Base-by-base conservation (phyloP, 768 basidiomycete genomes). In the Lactifluus pinguis region DNA sequence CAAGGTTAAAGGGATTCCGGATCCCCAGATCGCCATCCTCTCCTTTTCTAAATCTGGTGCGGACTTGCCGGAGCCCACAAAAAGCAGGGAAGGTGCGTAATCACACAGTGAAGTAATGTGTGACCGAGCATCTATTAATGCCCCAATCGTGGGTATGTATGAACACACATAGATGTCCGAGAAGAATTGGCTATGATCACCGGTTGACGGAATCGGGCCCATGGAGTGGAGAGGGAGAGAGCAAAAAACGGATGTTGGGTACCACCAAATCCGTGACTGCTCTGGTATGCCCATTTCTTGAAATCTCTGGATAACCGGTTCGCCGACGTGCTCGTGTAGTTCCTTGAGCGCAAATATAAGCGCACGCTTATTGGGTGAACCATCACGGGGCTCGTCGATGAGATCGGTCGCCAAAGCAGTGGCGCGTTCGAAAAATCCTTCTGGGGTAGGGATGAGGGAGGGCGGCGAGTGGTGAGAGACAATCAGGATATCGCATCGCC, bases 181-280 rank as follows among this genome's bases (percentile, higher is more conserved):
- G 21, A 64, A 39, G 25, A 52, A 42, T 36, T 4, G 50, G 2
- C 51, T 42, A 6, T n/a, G 29, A 13, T 11, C 11, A 11, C 34
- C 41, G 6, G 34, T 44, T 15, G 45, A 44, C 9, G 47, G 38
- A 21, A 62, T 53, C 36, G 58, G 45, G 0, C 60, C 62, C 34
- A 62, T 62, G 9, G 64, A 61, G 36, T 65, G 64, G 19, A 65
- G 42, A 4, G 64, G 64, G 29, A 65, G 61, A 21, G 50, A 52
- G 19, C 47, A 55, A 17, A 62, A 44, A 2, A 34, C 25, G 32
- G 38, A 38, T 7, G 38, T 38, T 38, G 38, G 38, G 11, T 13
- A 64, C 63, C 60, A 64, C 59, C 60, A 61, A 21, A 64, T 53
- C 10, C 49, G 34, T 21, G 44, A 49, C 42, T 39, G 52, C 36